Percentiles rank a stretch among this genome's conserved stretches.
These are phyloP conservation scores for Phaseolus lunatus DNA, from an alignment of 306 rosid genomes.

Conservation along the genomic window DNA sequence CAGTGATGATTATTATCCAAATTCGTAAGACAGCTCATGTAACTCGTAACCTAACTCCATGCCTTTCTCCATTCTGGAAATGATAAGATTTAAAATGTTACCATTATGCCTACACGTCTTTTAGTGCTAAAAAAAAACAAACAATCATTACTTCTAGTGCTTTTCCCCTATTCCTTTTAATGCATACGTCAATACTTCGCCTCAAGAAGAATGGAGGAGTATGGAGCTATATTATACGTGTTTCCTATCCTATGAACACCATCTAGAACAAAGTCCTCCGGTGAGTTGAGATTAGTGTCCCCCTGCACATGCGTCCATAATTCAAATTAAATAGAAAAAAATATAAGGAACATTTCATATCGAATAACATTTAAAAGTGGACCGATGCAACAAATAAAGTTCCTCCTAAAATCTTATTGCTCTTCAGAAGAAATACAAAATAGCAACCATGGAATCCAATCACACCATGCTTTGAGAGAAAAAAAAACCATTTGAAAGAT, in stretches of 20 bases:
- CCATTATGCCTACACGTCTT: not conserved
- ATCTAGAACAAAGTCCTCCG: slow-evolving; percentile 70
- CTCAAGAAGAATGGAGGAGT: slow-evolving; percentile 85
- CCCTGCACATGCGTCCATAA: slow-evolving; percentile 59
- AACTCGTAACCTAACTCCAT: not conserved
- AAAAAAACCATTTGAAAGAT: not conserved
- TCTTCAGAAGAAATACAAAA: slow-evolving; percentile 11
- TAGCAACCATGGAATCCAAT: slow-evolving; percentile 3
- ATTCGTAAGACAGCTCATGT: no score
- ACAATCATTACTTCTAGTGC: not conserved
- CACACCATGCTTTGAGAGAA: slow-evolving; percentile 2
- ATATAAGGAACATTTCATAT: not conserved
- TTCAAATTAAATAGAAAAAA: slow-evolving; percentile 26
- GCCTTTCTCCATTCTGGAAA: slow-evolving; percentile 26
- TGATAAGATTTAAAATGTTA: slow-evolving; percentile 11
- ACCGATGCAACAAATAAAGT: not conserved
- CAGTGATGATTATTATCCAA: slow-evolving; percentile 15
- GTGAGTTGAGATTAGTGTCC: slow-evolving; percentile 79
- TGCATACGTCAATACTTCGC: slow-evolving; percentile 60
- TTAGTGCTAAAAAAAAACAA: not conserved
- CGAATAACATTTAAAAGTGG: slow-evolving; percentile 10
- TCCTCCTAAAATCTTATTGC: slow-evolving; percentile 27
- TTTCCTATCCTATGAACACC: slow-evolving; percentile 64
- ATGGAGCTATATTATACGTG: slow-evolving; percentile 76
- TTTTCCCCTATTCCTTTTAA: not conserved